These are phyloP conservation scores for Microcyclospora pomicola DNA, from an alignment of 2,329 filamentous ascomycete genomes.

Conservation along the genomic window DNA sequence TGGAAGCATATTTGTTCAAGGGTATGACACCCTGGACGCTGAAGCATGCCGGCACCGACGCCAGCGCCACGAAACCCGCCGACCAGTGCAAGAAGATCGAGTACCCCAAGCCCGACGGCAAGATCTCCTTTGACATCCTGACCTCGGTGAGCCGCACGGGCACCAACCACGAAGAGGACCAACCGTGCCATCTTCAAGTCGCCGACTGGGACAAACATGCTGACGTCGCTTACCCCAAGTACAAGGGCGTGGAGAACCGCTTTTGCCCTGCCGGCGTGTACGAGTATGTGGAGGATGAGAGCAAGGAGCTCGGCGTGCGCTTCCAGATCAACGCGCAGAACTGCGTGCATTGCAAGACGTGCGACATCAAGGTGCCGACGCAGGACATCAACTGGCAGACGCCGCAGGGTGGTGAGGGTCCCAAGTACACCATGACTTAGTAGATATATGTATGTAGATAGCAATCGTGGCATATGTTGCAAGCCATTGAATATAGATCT, in stretches of 20 bases:
- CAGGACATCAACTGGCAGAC: constrained; percentile 95
- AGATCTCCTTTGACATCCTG: constrained; percentile 89
- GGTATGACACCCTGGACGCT: constrained; percentile 86
- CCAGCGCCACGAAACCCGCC: constrained; percentile 65
- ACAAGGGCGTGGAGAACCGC: constrained; percentile 84
- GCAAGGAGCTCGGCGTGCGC: constrained; percentile 72
- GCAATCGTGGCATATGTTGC: too few species aligned
- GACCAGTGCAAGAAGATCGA: constrained; percentile 77
- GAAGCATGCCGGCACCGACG: constrained; percentile 66
- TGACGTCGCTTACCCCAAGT: constrained; percentile 66
- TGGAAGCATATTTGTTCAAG: constrained; percentile 78
- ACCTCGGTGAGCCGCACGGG: constrained; percentile 91
- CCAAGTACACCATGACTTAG: constrained; percentile 49
- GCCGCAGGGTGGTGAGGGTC: constrained; percentile 69
- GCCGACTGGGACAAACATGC: constrained; percentile 90
- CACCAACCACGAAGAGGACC: constrained; percentile 97
- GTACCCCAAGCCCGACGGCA: constrained; percentile 91
- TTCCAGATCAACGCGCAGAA: constrained; percentile 98
- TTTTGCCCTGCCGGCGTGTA: constrained; percentile 98
- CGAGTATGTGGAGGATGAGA: constrained; percentile 88
- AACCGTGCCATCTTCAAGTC: constrained; percentile 91
- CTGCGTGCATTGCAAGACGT: constrained; percentile 99
- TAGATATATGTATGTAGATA: too few species aligned
- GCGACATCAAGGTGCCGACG: constrained; percentile 92
- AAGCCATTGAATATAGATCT: too few species aligned